phyloP scores from a whole-genome alignment of 805 yeast genomes.

The Starmerella kuoi region DNA sequence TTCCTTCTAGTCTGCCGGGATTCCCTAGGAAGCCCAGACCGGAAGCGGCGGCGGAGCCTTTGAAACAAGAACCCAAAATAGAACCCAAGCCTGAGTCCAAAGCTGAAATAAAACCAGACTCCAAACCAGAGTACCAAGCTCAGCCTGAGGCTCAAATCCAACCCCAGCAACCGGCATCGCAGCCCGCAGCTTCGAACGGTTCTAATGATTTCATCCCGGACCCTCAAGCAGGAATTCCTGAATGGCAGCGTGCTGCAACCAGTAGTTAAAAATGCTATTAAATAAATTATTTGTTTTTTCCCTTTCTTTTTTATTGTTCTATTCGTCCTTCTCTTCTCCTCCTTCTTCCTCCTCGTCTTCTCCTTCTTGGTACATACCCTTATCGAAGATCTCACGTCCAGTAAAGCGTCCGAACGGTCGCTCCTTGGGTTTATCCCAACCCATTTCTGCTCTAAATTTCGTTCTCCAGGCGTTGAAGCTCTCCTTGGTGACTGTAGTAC shows the following conservation, averaged over 20 bases:
- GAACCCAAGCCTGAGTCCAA: neutral
- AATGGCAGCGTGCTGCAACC: slow-evolving; percentile 14
- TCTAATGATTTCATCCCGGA: slow-evolving; percentile 11
- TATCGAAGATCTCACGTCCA: slow-evolving; percentile 82
- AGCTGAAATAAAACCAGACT: neutral
- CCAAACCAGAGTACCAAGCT: neutral
- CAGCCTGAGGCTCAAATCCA: neutral
- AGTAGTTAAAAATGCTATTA: neutral
- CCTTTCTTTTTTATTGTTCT: neutral
- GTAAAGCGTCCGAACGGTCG: slow-evolving; percentile 61
- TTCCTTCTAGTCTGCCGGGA: slow-evolving; percentile 63
- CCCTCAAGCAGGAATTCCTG: slow-evolving; percentile 13
- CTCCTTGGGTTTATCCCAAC: slow-evolving; percentile 47
- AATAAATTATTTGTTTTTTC: neutral
- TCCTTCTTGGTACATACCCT: slow-evolving; percentile 66
- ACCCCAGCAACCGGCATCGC: neutral
- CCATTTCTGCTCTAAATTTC: slow-evolving; percentile 58
- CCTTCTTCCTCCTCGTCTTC: slow-evolving; percentile 40
- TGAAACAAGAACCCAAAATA: no score
- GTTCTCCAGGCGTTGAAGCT: slow-evolving; percentile 62
- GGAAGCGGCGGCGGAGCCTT: neutral
- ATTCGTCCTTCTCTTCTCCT: neutral
- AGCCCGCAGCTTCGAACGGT: neutral
- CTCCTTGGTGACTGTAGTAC: slow-evolving; percentile 78
- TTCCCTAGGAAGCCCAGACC: slow-evolving; percentile 29